Evolutionary conservation across 2,329 filamentous ascomycete species (phyloP), one percentile per base, ranked within the genome.

Genomic region (Aspergillus bombycis): DNA sequence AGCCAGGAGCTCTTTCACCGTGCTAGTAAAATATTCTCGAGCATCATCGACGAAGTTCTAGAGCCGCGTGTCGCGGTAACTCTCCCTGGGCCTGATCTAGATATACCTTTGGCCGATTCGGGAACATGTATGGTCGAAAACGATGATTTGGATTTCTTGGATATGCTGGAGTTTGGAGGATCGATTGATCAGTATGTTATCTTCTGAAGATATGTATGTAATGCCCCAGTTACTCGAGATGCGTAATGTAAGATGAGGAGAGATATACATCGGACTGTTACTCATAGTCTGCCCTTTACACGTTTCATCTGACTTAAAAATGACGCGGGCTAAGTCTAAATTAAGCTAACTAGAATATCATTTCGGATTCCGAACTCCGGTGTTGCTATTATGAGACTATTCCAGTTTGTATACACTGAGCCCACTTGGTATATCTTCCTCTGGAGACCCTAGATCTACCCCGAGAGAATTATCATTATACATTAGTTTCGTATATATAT

Each of bases 41-140:
- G 65, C 36, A 72, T 74, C 4, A 66, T 74, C 11, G 71, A 74
- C 57, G 72, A 73, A 23, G 60, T 73, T n/a, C 52, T 73, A 1
- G 70, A 72, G 23, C 62, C 70, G 3, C 57, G 63, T 14, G 50
- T 60, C 21, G 32, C 59, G 12, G 34, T 65, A 9, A n/a, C 43
- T 4, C 57, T 61, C 6, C 46, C 52, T 1, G 38, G 46, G 9
- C 12, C 56, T 11, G 64, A 26, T 3, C 19, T 58, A 9, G 50
- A 41, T 48, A 50, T 45, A 7, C n/a, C n/a, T n/a, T 48, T 57
- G 21, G 43, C 62, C 26, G 61, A 58, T 0, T 60, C 62, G 57
- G 45, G 21, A 0, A 26, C 55, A 4, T 63, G 70, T 53, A 59
- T 60, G 3, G 58, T 67, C 54, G 59, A 65, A 8, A 62, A 53